Evolutionary conservation across 73 alveolate species (phyloP).

Genomic region (Blepharisma stoltei): DNA sequence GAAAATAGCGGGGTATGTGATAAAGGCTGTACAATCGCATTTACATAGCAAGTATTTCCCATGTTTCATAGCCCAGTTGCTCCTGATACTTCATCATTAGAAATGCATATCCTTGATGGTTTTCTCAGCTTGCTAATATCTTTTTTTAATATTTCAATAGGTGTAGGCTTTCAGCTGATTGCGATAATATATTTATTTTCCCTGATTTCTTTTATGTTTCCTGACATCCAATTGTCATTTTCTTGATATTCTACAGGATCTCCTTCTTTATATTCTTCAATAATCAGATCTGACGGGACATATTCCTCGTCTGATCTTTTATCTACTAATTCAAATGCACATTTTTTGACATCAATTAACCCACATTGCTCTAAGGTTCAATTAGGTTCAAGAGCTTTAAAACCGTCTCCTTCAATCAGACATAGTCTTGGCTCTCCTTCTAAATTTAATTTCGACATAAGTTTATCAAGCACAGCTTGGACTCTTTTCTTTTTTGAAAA

Average conservation of each 20-base stretch:
- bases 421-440: conserved; percentile 6
- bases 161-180: neutral
- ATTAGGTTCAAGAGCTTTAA: no score
- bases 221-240: conserved; percentile 3
- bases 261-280: no score
- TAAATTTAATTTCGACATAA: neutral
- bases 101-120: neutral
- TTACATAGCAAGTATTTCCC: conserved; percentile 17
- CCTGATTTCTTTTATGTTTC: neutral
- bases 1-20: conserved; percentile 2
- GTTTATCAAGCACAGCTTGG: neutral
- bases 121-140: neutral
- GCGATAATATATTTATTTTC: neutral
- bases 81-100: neutral
- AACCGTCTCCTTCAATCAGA: no score
- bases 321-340: no score
- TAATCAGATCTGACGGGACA: no score
- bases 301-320: no score
- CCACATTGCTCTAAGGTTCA: no score
- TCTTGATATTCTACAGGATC: conserved; percentile 13
- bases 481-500: neutral
- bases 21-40: neutral
- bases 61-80: conserved; percentile 6
- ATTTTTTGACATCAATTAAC: no score
- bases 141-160: neutral